These are phyloP conservation scores for Nakazawaea peltata DNA, from an alignment of 805 yeast genomes.

Conservation along the genomic window DNA sequence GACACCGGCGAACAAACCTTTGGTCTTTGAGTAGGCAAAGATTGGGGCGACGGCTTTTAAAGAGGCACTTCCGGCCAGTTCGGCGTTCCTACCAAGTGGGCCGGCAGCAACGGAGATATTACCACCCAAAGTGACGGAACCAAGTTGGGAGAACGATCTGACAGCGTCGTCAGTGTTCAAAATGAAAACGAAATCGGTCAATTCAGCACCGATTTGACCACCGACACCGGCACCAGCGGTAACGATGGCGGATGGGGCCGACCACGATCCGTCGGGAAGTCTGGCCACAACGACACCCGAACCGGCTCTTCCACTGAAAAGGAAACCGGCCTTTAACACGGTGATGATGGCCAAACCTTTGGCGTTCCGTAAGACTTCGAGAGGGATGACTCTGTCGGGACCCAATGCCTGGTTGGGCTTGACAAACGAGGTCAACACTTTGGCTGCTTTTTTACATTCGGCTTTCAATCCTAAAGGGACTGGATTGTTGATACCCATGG, in stretches of 20 bases:
- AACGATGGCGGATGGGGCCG: slow-evolving; percentile 91
- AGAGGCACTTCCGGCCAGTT: slow-evolving; percentile 94
- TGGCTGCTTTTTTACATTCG: slow-evolving; percentile 93
- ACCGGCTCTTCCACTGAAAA: slow-evolving; percentile 96
- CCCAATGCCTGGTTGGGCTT: slow-evolving; percentile 93
- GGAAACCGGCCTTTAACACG: slow-evolving; percentile 93
- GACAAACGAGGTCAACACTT: slow-evolving; percentile 78
- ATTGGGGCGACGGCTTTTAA: slow-evolving; percentile 82
- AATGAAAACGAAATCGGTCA: slow-evolving; percentile 93
- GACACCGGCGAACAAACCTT: slow-evolving; percentile 95
- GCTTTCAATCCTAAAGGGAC: slow-evolving; percentile 82
- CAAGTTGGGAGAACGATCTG: slow-evolving; percentile 86
- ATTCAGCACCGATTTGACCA: slow-evolving; percentile 93
- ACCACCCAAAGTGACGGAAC: slow-evolving; percentile 92
- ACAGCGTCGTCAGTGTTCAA: slow-evolving; percentile 84
- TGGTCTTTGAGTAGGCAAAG: slow-evolving; percentile 89
- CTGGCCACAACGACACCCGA: slow-evolving; percentile 94
- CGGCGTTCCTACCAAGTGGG: slow-evolving; percentile 95
- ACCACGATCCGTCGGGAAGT: slow-evolving; percentile 93
- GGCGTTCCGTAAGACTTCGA: slow-evolving; percentile 77
- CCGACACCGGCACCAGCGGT: slow-evolving; percentile 99
- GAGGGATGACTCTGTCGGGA: slow-evolving; percentile 85
- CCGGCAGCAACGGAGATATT: slow-evolving; percentile 96
- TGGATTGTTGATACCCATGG: slow-evolving; percentile 86
- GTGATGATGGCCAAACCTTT: slow-evolving; percentile 89